Conservation (phyloP, 2,329 filamentous ascomycete species). For the Cladosporium oxysporum region DNA sequence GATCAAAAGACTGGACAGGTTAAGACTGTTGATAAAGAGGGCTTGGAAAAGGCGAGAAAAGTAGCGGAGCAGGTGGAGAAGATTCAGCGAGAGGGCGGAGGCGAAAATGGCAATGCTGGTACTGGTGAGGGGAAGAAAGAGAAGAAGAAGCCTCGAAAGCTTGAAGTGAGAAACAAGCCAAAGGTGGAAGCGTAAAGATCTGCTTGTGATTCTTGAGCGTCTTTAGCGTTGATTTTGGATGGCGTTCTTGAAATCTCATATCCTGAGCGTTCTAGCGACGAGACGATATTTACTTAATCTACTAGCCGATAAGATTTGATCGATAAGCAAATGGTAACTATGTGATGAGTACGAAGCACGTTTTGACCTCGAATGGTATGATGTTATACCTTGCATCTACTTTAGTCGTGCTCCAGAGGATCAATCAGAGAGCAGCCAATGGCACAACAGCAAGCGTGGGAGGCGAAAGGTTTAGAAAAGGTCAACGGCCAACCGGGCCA, state of each 20-base stretch:
- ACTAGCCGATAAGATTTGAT: background rate
- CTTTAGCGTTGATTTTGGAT: background rate
- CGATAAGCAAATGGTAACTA: background rate
- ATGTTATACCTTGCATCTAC: background rate
- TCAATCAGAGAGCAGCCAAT: too few relatives aligned
- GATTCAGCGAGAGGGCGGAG: background rate
- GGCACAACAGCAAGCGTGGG: too few relatives aligned
- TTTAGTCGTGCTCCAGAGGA: background rate
- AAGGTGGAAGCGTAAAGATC: background rate
- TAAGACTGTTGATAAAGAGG: conserved; percentile 6
- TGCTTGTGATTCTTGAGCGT: background rate
- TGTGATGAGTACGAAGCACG: background rate
- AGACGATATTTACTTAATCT: too few relatives aligned
- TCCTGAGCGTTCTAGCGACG: background rate
- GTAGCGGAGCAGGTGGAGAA: conserved; percentile 7
- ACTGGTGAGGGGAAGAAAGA: background rate
- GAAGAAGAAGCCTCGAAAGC: conserved; percentile 19
- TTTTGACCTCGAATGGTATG: background rate
- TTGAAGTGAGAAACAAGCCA: conserved; percentile 11
- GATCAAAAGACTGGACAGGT: conserved; percentile 14
- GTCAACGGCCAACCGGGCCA: too few relatives aligned
- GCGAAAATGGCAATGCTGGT: background rate
- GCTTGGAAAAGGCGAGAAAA: conserved; percentile 14
- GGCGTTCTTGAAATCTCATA: background rate
- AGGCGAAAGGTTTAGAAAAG: too few relatives aligned